Percentiles rank a stretch among this genome's conserved stretches.
Evolutionary conservation across 2,329 filamentous ascomycete species (phyloP).

Genomic region (Ploettnerulaceae sp.): DNA sequence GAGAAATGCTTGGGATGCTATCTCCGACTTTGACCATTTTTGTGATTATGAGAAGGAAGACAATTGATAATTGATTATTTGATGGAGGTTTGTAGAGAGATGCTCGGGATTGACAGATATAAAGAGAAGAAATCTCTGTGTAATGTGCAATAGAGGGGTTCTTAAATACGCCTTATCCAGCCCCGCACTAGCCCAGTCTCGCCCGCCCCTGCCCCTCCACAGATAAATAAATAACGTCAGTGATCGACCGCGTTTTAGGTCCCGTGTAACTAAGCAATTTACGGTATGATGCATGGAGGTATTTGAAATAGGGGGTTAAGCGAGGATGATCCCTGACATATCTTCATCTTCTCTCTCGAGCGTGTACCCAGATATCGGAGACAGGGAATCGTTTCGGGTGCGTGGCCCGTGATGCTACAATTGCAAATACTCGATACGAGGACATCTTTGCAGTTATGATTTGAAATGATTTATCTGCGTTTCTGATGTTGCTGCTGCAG

Average conservation of each 20-base stretch:
- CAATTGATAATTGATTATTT: slow-evolving; percentile 1
- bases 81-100: background rate
- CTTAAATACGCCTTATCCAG: too few species aligned
- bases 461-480: too few species aligned
- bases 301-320: slow-evolving; percentile 7
- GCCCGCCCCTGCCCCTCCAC: slow-evolving; percentile 1
- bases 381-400: background rate
- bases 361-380: too few species aligned
- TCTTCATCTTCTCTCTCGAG: background rate
- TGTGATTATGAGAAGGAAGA: slow-evolving; percentile 38
- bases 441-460: too few species aligned
- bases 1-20: slow-evolving; percentile 67
- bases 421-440: too few species aligned
- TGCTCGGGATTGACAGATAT: background rate
- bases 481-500: too few species aligned
- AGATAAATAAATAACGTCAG: background rate
- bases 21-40: slow-evolving; percentile 66
- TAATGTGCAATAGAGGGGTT: slow-evolving; percentile 11
- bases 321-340: background rate
- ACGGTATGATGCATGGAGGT: background rate
- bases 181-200: too few species aligned
- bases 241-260: slow-evolving; percentile 2
- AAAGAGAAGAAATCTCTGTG: background rate
- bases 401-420: background rate
- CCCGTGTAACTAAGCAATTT: slow-evolving; percentile 1